Conservation (phyloP, 164 flowering plant species). For the Vitis amurensis region DNA sequence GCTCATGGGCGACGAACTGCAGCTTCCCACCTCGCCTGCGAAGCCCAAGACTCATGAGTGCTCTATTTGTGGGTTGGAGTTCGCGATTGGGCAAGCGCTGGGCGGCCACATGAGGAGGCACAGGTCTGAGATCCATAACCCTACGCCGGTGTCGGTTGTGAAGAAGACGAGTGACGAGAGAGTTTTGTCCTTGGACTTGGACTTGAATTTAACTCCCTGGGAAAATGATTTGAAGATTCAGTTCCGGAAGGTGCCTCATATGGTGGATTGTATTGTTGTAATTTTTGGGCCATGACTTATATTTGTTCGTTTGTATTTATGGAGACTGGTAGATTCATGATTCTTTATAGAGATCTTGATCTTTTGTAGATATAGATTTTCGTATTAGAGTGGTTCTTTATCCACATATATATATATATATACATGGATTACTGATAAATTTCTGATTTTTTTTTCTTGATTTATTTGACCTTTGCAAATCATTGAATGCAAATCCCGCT, state of each 20-base stretch:
- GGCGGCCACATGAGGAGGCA: conserved; percentile 86
- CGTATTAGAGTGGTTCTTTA: too few relatives aligned
- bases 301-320: too few relatives aligned
- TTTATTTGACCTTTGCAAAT: too few relatives aligned
- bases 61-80: conserved; percentile 66
- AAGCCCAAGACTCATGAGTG: conserved; percentile 72
- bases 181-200: conserved; percentile 24
- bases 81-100: conserved; percentile 69
- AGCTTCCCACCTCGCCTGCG: conserved; percentile 15
- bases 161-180: conserved; percentile 9
- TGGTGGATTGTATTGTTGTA: conserved; percentile 4
- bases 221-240: conserved; percentile 6
- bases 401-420: too few relatives aligned
- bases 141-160: conserved; percentile 10
- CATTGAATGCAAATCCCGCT: too few relatives aligned
- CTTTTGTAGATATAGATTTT: too few relatives aligned
- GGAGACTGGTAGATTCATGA: too few relatives aligned
- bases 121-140: conserved; percentile 15
- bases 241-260: conserved; percentile 1
- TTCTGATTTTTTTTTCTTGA: too few relatives aligned
- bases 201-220: conserved; percentile 5
- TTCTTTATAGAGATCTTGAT: too few relatives aligned
- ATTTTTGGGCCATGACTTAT: neutral
- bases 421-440: too few relatives aligned
- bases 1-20: conserved; percentile 13